Evolutionary conservation across 306 rosid species (phyloP).

Genomic region (apple (Malus domestica)): DNA sequence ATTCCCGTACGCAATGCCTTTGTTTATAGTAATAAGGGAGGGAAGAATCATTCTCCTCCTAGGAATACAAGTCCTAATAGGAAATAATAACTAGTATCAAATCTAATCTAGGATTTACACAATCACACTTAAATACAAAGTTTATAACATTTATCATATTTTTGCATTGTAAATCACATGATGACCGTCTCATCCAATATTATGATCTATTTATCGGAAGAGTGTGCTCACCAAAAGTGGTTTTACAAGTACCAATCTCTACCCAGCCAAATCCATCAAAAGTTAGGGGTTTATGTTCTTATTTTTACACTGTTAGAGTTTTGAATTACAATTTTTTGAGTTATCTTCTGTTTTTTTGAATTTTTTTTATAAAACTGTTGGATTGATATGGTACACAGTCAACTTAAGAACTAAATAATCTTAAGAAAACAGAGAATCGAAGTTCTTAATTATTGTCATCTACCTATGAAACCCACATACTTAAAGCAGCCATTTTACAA

Average conservation of each 20-base stretch:
- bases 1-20: too few relatives aligned
- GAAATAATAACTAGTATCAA: too few relatives aligned
- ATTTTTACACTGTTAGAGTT: too few relatives aligned
- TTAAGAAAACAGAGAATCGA: neutral
- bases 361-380: neutral
- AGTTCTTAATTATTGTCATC: neutral
- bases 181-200: neutral
- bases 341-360: neutral
- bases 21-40: too few relatives aligned
- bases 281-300: too few relatives aligned
- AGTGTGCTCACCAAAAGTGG: neutral
- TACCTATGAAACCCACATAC: slow-evolving; percentile 1
- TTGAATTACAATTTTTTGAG: neutral
- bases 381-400: neutral
- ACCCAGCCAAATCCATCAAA: too few relatives aligned
- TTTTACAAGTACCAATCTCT: neutral
- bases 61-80: too few relatives aligned
- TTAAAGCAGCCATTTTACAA: neutral
- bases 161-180: neutral
- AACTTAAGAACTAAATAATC: neutral
- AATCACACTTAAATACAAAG: too few relatives aligned
- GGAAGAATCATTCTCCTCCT: too few relatives aligned
- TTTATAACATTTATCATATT: too few relatives aligned
- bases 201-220: neutral
- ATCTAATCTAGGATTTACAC: too few relatives aligned